phyloP scores from a whole-genome alignment of 768 basidiomycete genomes.

The Collybia nuda region DNA sequence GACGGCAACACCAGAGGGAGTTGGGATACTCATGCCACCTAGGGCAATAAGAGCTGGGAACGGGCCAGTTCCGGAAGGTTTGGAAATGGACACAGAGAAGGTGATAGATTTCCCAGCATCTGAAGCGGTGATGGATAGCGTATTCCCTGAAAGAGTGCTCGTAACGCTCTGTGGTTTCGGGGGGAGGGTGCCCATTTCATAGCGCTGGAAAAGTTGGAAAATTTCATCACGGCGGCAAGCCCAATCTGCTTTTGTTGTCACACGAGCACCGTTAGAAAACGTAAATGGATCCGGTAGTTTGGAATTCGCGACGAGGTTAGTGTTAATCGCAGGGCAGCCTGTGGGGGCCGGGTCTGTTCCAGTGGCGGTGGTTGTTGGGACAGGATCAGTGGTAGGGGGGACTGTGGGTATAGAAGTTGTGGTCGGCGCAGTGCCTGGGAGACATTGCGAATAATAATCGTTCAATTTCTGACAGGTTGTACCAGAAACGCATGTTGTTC shows the following conservation, averaged over 20 bases:
- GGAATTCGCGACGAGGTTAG: slow-evolving; percentile 32
- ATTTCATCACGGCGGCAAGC: slow-evolving; percentile 51
- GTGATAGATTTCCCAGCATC: slow-evolving; percentile 47
- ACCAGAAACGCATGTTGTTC: slow-evolving; percentile 32
- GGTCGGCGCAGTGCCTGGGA: slow-evolving; percentile 23
- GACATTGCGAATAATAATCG: slow-evolving; percentile 35
- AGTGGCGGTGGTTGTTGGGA: slow-evolving; percentile 10
- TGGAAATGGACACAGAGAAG: slow-evolving; percentile 46
- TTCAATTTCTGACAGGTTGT: slow-evolving; percentile 28
- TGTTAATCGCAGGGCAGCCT: slow-evolving; percentile 19
- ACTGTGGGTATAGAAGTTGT: slow-evolving; percentile 16
- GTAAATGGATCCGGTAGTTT: slow-evolving; percentile 56
- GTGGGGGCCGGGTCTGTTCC: slow-evolving; percentile 1
- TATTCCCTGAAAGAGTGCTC: slow-evolving; percentile 40
- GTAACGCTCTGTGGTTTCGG: slow-evolving; percentile 44
- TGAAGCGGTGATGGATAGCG: slow-evolving; percentile 48
- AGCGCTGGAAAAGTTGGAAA: slow-evolving; percentile 45
- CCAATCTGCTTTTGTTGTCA: slow-evolving; percentile 46
- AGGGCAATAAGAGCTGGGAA: slow-evolving; percentile 55
- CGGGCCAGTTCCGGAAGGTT: slow-evolving; percentile 42
- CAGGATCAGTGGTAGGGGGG: slow-evolving; percentile 15
- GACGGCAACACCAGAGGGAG: slow-evolving; percentile 36
- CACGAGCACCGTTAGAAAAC: slow-evolving; percentile 42
- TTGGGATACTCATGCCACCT: slow-evolving; percentile 42
- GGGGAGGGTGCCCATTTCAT: slow-evolving; percentile 53